These are phyloP conservation scores for Schizonepeta tenuifolia DNA, from an alignment of 257 asterid species.

Conservation along the genomic window DNA sequence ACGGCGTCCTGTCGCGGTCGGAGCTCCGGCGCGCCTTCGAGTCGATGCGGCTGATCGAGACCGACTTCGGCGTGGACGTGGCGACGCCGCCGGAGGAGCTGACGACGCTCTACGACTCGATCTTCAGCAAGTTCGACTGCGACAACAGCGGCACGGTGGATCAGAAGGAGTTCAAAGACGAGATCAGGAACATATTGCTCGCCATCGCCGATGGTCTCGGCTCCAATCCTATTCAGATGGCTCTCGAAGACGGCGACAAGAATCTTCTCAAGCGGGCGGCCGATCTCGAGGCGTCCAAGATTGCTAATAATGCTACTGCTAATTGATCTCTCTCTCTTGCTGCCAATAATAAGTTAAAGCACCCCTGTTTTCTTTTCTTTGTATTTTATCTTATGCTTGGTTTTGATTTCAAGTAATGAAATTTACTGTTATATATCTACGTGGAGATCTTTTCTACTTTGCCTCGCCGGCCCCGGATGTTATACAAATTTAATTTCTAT, in stretches of 20 bases:
- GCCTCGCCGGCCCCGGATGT: too few species aligned
- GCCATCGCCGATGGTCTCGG: conserved; percentile 95
- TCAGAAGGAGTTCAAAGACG: conserved; percentile 59
- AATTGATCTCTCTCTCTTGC: too few species aligned
- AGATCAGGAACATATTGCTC: conserved; percentile 70
- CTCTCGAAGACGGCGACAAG: conserved; percentile 69
- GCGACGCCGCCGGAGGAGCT: conserved; percentile 78
- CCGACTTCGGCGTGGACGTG: conserved; percentile 80
- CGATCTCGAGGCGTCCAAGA: conserved; percentile 79
- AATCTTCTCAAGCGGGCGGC: conserved; percentile 79
- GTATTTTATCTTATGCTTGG: too few species aligned
- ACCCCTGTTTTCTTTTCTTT: too few species aligned
- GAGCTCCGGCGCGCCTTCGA: conserved; percentile 88
- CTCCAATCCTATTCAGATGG: conserved; percentile 83
- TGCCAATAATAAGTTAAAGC: too few species aligned
- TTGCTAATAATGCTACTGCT: not conserved
- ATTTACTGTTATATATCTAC: too few species aligned
- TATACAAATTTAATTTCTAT: too few species aligned
- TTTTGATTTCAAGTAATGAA: too few species aligned
- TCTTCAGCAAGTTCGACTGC: conserved; percentile 63
- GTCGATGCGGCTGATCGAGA: conserved; percentile 68
- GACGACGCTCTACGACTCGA: conserved; percentile 75
- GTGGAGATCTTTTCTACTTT: too few species aligned
- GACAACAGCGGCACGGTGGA: conserved; percentile 73
- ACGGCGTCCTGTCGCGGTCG: conserved; percentile 82